phyloP scores from a whole-genome alignment of 2,329 filamentous ascomycete species.

The Colletotrichum zoysiae region DNA sequence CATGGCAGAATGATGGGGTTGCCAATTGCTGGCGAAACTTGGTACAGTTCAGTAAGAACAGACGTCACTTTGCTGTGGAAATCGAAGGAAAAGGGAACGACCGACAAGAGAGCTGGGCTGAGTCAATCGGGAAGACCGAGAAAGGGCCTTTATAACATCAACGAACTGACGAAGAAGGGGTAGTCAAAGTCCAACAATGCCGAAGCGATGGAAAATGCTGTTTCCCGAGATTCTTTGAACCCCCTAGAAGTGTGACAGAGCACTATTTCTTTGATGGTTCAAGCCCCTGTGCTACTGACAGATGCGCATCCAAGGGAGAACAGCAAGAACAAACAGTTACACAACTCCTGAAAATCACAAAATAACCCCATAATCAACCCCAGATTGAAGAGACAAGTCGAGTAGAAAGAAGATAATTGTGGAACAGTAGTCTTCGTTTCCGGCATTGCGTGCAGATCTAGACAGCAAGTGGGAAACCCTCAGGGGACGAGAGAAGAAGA shows the following conservation, averaged over 20 bases:
- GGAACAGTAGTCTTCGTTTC: neutral
- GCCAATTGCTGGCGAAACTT: neutral
- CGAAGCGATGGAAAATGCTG: neutral
- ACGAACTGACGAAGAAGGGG: no score
- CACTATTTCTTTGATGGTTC: neutral
- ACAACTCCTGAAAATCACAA: neutral
- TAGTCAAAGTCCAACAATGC: no score
- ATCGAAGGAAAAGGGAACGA: neutral
- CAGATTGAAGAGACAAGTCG: no score
- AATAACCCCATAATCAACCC: no score
- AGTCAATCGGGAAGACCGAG: no score
- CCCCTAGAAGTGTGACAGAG: neutral
- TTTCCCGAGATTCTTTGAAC: neutral
- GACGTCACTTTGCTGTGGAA: neutral
- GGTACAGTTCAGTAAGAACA: neutral
- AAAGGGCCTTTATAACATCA: neutral
- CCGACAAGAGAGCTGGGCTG: neutral
- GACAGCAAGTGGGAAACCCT: neutral
- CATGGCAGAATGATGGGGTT: slow-evolving; percentile 7
- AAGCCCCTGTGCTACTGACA: neutral
- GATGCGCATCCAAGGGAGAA: neutral
- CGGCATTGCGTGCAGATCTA: neutral
- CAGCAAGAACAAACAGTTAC: neutral
- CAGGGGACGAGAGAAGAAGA: neutral
- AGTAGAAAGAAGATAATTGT: no score